Evolutionary conservation across 495 filamentous ascomycete genomes (phyloP), one percentile per base, ranked within the genome.

Genomic region (Corynascus novoguineensis): DNA sequence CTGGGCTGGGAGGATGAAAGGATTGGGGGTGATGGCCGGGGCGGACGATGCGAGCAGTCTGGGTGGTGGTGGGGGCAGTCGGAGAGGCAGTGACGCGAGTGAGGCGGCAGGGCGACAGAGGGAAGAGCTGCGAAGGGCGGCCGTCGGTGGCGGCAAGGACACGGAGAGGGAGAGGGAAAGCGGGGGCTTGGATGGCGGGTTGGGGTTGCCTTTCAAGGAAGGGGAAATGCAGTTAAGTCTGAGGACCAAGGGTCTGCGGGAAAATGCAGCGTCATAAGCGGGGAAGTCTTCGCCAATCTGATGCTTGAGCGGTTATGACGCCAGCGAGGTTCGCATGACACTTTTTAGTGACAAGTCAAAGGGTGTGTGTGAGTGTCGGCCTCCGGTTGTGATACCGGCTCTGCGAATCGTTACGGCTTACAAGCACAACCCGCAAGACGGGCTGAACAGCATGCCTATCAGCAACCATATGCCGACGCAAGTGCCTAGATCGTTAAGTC

Each of bases 51-150:
- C 70, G 22, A 64, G 68, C n/a, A 77, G 73, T 50, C 52, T 66
- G 11, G 70, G 64, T 5, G 70, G 64, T 5, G 70, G 64, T 3
- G 69, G 68, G 0, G 21, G 32, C 1, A 81, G 77, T 52, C 61
- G 79, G 12, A 72, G 78, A 25, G 78, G 77, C 48, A 80, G 77
- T 49, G 74, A 75, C 32, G 63, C 69, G 57, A 80, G 76, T 45
- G 73, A 73, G 25, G 60, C 63, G 5, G 37, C 60, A 4, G 62
- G 61, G 14, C 68, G 61, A 38, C 65, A 70, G 46, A 63, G 72
- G 27, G 76, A 78, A 21, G 68, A 72, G 51, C 58, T 75, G 19
- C 63, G 71, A 61, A 70, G 64, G 24, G 71, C 70, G 12, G 57
- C 19, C 2, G 38, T 24, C 15, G 50, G 1, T 53, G 37, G 14